Percentiles rank a stretch among this genome's conserved stretches.
Conservation (phyloP, 2,329 filamentous ascomycete genomes). For the Ceratocystis diversiconidia region DNA sequence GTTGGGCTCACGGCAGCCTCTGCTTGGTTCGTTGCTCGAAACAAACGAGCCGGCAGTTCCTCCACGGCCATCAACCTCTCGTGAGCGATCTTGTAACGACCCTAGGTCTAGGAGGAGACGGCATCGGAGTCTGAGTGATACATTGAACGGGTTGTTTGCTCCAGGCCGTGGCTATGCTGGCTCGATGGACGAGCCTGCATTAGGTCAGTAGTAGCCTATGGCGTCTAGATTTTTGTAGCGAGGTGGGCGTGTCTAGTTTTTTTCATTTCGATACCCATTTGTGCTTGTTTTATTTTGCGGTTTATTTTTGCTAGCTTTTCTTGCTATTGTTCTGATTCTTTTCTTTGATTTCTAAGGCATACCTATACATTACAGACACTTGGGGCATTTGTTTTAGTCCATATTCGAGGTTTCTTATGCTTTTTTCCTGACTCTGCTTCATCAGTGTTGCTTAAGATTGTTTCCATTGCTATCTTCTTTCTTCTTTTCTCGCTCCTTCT, state of each 20-base stretch:
- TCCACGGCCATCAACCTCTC: slow-evolving; percentile 13
- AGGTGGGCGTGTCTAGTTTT: neutral
- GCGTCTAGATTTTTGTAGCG: neutral
- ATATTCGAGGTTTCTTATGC: neutral
- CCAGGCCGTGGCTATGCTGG: neutral
- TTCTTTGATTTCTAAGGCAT: neutral
- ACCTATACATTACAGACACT: neutral
- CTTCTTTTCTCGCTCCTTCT: neutral
- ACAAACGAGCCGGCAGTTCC: slow-evolving; percentile 2
- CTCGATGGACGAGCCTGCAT: neutral
- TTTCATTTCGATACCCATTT: slow-evolving; percentile 7
- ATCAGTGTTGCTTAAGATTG: neutral
- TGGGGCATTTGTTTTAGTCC: neutral
- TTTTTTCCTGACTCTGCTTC: no score
- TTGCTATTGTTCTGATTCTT: neutral
- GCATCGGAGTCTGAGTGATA: slow-evolving; percentile 31
- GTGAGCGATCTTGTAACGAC: slow-evolving; percentile 2
- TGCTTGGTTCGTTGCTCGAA: slow-evolving; percentile 12
- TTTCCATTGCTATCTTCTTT: neutral
- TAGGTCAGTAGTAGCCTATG: neutral
- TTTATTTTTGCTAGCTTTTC: slow-evolving; percentile 12
- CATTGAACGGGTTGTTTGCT: slow-evolving; percentile 29
- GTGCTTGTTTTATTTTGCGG: neutral
- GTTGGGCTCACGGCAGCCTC: slow-evolving; percentile 12
- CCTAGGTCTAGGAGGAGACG: slow-evolving; percentile 21